Evolutionary conservation across 306 rosid genomes (phyloP).

Genomic region (Cajanus cajan): DNA sequence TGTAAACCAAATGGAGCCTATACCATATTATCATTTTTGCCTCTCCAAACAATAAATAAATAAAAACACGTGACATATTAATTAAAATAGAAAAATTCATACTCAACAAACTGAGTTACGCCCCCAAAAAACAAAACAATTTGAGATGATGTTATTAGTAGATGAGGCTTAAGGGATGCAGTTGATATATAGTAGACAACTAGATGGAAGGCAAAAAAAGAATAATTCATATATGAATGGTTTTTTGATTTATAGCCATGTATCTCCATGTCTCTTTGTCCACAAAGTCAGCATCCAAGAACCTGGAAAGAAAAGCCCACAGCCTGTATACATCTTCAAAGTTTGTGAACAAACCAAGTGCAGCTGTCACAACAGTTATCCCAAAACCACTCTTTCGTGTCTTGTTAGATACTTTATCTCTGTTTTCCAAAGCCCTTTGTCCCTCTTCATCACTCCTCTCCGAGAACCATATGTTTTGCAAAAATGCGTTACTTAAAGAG

Average conservation of each 20-base stretch:
- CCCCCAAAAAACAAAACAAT: background rate
- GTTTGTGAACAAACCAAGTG: conserved; percentile 38
- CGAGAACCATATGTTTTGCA: conserved; percentile 35
- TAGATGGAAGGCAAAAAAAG: background rate
- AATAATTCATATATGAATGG: conserved; percentile 42
- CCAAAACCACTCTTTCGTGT: conserved; percentile 4
- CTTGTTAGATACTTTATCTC: background rate
- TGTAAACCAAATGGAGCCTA: too few species aligned
- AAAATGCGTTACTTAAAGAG: conserved; percentile 45
- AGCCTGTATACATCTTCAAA: conserved; percentile 39
- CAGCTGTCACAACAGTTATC: conserved; percentile 43
- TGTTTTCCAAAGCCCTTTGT: conserved; percentile 37
- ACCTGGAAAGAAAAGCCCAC: conserved; percentile 68
- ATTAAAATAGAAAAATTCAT: too few species aligned
- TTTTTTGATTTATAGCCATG: conserved; percentile 60
- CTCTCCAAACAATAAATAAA: background rate
- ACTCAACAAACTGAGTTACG: background rate
- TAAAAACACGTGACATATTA: too few species aligned
- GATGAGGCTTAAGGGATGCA: background rate
- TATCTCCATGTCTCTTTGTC: conserved; percentile 75
- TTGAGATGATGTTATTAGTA: background rate
- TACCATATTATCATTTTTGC: background rate
- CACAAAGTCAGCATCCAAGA: conserved; percentile 72
- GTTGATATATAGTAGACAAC: background rate
- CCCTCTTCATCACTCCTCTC: conserved; percentile 50